Base-by-base conservation (phyloP, 208 protist genomes). In the Crithidia bombi region DNA sequence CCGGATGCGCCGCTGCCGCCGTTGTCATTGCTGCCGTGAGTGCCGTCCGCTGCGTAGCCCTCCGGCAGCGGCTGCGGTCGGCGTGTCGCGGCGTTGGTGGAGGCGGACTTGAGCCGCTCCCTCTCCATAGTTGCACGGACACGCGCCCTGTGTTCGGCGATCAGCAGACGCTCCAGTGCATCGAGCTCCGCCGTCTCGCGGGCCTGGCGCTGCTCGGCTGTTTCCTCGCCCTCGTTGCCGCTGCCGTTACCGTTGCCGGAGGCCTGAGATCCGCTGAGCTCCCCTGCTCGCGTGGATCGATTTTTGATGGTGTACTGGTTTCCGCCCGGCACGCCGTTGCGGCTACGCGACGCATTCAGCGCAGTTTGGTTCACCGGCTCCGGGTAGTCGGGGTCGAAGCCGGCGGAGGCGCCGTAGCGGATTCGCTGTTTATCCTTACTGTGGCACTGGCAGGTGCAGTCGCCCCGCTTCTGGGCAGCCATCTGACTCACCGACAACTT, bases 71-170 rank as follows among this genome's bases (percentile, higher is more conserved):
- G 82, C 56, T 75, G 59, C 19, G 87, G 78, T 17, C 82, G 73
- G 21, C 59, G 70, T 1, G 66, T 70, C 15, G 77, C 85, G 14
- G 65, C 73, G 54, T 77, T 68, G 47, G 81, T 50, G 0, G 74
- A 67, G 23, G 63, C 67, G 21, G 62, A 43, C 54, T 61, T 50
- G 15, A 89, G 67, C 5, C 72, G 75, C 38, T 94, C 80, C 47
- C 82, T 79, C 38, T 94, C 91, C 63, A 93, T 46, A 9, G 83
- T 65, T 1, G 82, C 83, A 57, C 84, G 81, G 43, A 89, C 86
- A 23, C 91, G 87, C 0, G 88, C 82, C 71, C 91, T 93, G 79
- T 96, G 88, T 77, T 96, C 91, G n/a, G 89, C 52, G 61, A 96
- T 91, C 21, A 96, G 87, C 51, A 96, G 81, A 11, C 88, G 82